Base-by-base conservation (phyloP, 1,284 basidiomycete genomes). In the Tranzscheliella williamsii region DNA sequence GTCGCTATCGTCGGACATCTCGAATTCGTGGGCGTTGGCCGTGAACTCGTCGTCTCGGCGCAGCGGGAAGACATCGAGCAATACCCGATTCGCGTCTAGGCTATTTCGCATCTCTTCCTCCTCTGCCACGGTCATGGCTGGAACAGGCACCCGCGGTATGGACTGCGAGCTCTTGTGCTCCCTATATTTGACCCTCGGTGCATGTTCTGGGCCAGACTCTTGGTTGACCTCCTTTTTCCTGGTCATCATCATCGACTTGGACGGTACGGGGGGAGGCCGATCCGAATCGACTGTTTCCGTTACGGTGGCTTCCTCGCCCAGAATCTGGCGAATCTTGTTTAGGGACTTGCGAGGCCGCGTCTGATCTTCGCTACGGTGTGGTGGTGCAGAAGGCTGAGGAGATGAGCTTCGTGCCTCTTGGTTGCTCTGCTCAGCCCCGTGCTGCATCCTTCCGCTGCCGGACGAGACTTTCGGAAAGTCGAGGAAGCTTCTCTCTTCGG, bases 1-100 rank as follows among this genome's bases (percentile, higher is more conserved):
- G 5, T 61, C 51, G 3, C 30, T n/a, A 6, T 50, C 47, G n/a
- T 61, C 57, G 9, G 57, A 41, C 33, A 39, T 46, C 26, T 62
- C 58, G 29, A 56, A 62, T 18, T 62, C 52, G 29, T 54, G 34
- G 35, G 17, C 23, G 31, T 58, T 51, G 17, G 31, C 37, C 1
- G 43, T 22, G 35, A 62, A 62, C 44, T 62, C 48, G 32, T 62
- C 49, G 24, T 62, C 58, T 24, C 39, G 47, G 24, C 58, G 48
- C 29, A 55, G 20, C 3, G 58, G 58, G 17, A 62, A 62, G 34
- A 46, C 36, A 27, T 40, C 36, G 17, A 32, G 36, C 22, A 62
- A 16, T 6, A 29, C 38, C 16, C 29, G 37, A 16, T 29, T 20
- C 18, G 8, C 22, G 21, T 55, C 47, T 5, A 38, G 11, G 18